Base-by-base conservation (phyloP, 2,329 filamentous ascomycete species). In the Pseudophaeomoniella oleicola region DNA sequence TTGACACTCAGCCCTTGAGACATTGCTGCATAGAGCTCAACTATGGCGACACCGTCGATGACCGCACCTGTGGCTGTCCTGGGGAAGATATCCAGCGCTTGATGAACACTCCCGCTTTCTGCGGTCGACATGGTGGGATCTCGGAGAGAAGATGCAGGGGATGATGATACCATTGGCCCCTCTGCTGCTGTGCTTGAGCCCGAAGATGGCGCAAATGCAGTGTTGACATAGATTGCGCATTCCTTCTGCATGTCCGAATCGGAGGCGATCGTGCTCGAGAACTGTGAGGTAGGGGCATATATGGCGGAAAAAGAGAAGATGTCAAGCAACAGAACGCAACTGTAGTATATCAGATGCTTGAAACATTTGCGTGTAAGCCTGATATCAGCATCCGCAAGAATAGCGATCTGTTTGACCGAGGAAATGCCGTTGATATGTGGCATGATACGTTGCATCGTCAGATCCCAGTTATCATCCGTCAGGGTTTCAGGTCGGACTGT, bases 221-320 rank as follows among this genome's bases (percentile, higher is more conserved):
- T 67, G 44, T 78, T 79, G 4, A 94, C 81, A 53, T 96, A 96
- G 35, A 76, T 72, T 4, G 78, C 76, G 50, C 90, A 96, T 62
- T 98, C 90, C 45, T 85, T 81, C 40, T 92, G 78, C 60, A 93
- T 76, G 39, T 75, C 74, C 30, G 71, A 65, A 50, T 94, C 84
- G 30, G 72, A 68, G 19, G 90, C 69, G 49, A 98, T 93, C 19
- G 55, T 58, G 42, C 78, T 72, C 42, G 79, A 74, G 39, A 98
- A 79, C 27, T 82, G 78, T 0, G 77, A 69, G 0, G 84, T 84
- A 0, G 80, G 78, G 0, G 87, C 86, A 53, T 98, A 98, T 49
- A 92, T 88, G 30, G 83, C 84, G 19, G 78, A 71, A 55, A 96
- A 98, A 55, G 90, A 86, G 65, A 96, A 96, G 48, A 94, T 82